Conservation (phyloP, 371 early-diverging fungal species). For the Mucor sp. region DNA sequence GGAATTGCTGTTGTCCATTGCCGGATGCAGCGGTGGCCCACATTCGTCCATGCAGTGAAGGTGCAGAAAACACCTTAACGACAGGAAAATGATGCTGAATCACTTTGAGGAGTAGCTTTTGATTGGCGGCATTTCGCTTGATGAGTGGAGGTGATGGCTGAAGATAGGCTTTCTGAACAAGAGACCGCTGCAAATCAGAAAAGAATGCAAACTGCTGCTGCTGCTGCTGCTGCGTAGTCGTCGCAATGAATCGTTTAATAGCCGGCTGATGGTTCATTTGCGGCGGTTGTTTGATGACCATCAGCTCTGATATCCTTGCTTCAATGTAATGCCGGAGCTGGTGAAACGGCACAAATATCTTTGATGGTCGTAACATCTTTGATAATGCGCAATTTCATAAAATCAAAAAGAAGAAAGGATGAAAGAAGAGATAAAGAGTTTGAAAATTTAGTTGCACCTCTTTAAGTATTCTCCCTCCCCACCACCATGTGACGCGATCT, state of each 20-base stretch:
- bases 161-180: conserved; percentile 4
- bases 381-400: conserved; percentile 1
- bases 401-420: neutral
- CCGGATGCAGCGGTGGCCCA: conserved; percentile 4
- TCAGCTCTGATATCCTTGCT: conserved; percentile 31
- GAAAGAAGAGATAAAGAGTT: neutral
- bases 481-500: neutral
- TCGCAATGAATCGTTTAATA: conserved; percentile 2
- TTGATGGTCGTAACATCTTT: conserved; percentile 30
- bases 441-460: neutral
- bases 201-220: conserved; percentile 14
- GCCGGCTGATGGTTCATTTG: conserved; percentile 6
- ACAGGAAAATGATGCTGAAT: conserved; percentile 30
- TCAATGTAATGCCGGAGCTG: conserved; percentile 38
- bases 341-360: conserved; percentile 35
- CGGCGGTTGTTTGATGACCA: conserved; percentile 9
- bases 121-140: neutral
- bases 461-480: neutral
- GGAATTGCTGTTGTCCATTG: conserved; percentile 17
- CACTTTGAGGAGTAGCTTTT: conserved; percentile 10
- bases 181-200: conserved; percentile 6
- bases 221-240: neutral
- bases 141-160: neutral
- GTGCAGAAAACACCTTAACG: conserved; percentile 29
- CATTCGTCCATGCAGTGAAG: conserved; percentile 11